phyloP scores from a whole-genome alignment of 1,139 yeast species.

The Nadsonia starkeyi-henricii region DNA sequence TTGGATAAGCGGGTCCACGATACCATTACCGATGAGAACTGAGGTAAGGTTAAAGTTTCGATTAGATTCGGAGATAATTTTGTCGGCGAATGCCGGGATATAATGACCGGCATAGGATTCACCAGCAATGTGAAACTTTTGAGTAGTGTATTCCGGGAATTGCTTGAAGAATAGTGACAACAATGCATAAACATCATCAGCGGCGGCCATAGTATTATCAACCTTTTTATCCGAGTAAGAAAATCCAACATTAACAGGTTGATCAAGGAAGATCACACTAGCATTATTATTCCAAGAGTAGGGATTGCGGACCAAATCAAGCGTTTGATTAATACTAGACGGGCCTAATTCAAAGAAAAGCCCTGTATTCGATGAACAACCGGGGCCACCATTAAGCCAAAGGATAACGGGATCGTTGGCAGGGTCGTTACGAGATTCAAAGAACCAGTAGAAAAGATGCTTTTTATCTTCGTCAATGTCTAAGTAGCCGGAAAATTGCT shows the following conservation, averaged over 20 bases:
- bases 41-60: constrained; percentile 77
- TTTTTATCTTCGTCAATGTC: constrained; percentile 71
- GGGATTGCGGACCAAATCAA: constrained; percentile 42
- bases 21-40: constrained; percentile 88
- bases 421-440: constrained; percentile 58
- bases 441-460: constrained; percentile 72
- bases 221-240: constrained; percentile 32
- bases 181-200: constrained; percentile 85
- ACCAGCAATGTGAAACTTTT: constrained; percentile 89
- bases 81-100: constrained; percentile 84
- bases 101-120: constrained; percentile 99
- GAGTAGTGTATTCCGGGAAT: constrained; percentile 66
- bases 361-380: constrained; percentile 59
- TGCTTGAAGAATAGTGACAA: constrained; percentile 79
- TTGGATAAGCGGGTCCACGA: constrained; percentile 85
- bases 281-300: constrained; percentile 61
- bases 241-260: constrained; percentile 66
- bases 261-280: constrained; percentile 53
- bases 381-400: constrained; percentile 73
- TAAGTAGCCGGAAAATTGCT: constrained; percentile 57
- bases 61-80: constrained; percentile 61
- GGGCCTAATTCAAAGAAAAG: constrained; percentile 58
- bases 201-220: constrained; percentile 52
- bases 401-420: constrained; percentile 46
- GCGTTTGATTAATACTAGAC: constrained; percentile 33